Conservation (phyloP, 306 rosid species). For the Elaeagnus macrophylla region DNA sequence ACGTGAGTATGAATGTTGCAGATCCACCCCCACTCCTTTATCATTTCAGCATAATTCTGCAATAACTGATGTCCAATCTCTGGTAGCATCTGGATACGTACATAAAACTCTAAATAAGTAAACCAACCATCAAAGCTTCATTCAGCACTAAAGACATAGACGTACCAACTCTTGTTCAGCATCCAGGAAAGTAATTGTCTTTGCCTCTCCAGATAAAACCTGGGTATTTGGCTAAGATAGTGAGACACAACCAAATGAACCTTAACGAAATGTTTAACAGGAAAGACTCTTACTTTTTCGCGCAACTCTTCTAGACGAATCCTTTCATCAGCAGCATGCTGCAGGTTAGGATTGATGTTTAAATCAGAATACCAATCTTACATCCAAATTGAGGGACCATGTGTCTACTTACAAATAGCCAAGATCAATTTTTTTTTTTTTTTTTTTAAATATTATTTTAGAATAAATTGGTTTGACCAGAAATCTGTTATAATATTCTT, state of each 20-base stretch:
- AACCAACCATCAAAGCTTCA: slow-evolving; percentile 15
- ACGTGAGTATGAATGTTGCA: slow-evolving; percentile 59
- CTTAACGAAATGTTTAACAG: slow-evolving; percentile 15
- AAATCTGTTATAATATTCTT: too few relatives aligned
- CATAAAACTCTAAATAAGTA: slow-evolving; percentile 18
- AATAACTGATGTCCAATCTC: slow-evolving; percentile 80
- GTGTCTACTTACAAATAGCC: background rate
- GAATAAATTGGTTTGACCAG: too few relatives aligned
- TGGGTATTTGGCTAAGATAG: slow-evolving; percentile 21
- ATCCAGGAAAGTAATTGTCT: slow-evolving; percentile 52
- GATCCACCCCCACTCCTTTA: slow-evolving; percentile 91
- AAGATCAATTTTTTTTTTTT: too few relatives aligned
- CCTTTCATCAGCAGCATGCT: slow-evolving; percentile 99
- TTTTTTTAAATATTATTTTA: too few relatives aligned
- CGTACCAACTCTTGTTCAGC: slow-evolving; percentile 78
- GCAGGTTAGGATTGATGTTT: slow-evolving; percentile 18
- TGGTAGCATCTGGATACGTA: slow-evolving; percentile 54
- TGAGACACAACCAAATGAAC: slow-evolving; percentile 20
- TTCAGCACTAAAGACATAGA: slow-evolving; percentile 18
- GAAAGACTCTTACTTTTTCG: slow-evolving; percentile 49
- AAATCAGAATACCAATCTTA: slow-evolving; percentile 21
- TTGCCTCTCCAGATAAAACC: slow-evolving; percentile 85
- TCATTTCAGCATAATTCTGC: slow-evolving; percentile 51
- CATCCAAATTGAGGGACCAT: background rate
- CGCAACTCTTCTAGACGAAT: slow-evolving; percentile 83